Conservation (phyloP, 2,329 filamentous ascomycete species). For the Cladophialophora carrionii region DNA sequence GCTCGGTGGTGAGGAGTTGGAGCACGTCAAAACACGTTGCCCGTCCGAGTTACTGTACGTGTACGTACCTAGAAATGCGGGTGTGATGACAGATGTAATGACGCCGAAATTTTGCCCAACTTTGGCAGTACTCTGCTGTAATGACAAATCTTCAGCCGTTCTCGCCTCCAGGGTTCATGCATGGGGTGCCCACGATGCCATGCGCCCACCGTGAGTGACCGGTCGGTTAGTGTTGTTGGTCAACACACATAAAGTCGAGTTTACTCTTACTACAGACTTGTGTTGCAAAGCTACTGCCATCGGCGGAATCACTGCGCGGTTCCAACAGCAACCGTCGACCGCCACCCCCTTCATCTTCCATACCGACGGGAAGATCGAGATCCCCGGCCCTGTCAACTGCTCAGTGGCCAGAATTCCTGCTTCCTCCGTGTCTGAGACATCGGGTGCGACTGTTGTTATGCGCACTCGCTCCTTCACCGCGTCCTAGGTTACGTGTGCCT, state of each 20-base stretch:
- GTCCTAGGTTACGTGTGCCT: background rate
- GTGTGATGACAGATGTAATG: slow-evolving; percentile 10
- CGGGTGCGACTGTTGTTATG: background rate
- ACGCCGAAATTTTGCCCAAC: background rate
- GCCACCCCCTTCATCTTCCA: background rate
- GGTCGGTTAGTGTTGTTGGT: background rate
- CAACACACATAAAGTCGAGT: too few species aligned
- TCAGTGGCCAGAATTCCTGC: background rate
- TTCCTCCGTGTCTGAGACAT: background rate
- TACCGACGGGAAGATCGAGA: background rate
- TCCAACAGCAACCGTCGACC: background rate
- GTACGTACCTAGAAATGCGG: background rate
- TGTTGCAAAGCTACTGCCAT: background rate
- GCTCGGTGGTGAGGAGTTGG: background rate
- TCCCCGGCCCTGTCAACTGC: background rate
- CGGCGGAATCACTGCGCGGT: background rate
- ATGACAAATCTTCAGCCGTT: background rate
- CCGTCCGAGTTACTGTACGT: slow-evolving; percentile 13
- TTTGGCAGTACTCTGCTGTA: background rate
- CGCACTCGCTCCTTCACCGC: background rate
- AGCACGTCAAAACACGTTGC: slow-evolving; percentile 24
- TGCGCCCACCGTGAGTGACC: too few species aligned
- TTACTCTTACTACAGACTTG: background rate
- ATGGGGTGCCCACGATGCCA: too few species aligned
- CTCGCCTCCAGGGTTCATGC: background rate